Evolutionary conservation across 192 early-diverging fungal species (phyloP).

Genomic region (Backusella mclennaniae): DNA sequence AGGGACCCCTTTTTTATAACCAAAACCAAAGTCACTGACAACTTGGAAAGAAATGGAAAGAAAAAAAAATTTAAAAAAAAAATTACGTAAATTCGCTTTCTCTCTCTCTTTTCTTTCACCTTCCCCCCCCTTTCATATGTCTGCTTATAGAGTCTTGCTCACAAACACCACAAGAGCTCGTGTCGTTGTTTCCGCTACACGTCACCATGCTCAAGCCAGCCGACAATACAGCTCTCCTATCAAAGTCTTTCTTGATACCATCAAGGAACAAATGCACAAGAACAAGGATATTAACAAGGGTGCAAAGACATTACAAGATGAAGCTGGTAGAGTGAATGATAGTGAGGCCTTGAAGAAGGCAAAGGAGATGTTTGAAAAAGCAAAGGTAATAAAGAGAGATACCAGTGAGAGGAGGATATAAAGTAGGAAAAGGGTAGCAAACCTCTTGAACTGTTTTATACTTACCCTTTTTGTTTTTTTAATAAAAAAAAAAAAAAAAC

Average conservation of each 20-base stretch:
- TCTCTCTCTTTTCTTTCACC: background rate
- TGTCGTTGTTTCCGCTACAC: background rate
- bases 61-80: slow-evolving; percentile 2
- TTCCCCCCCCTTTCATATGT: background rate
- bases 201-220: background rate
- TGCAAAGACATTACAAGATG: slow-evolving; percentile 87
- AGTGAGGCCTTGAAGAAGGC: slow-evolving; percentile 88
- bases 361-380: slow-evolving; percentile 64
- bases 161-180: slow-evolving; percentile 1
- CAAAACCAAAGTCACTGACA: slow-evolving; percentile 2
- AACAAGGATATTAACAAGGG: slow-evolving; percentile 91
- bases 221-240: slow-evolving; percentile 52
- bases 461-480: slow-evolving; percentile 2
- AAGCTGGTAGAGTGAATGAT: slow-evolving; percentile 77
- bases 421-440: background rate
- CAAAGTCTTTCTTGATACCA: slow-evolving; percentile 82
- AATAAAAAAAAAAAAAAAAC: slow-evolving; percentile 41
- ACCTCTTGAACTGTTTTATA: background rate
- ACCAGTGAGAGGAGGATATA: background rate
- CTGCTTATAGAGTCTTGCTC: slow-evolving; percentile 13
- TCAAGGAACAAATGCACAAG: slow-evolving; percentile 91
- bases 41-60: slow-evolving; percentile 1
- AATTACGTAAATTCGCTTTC: background rate
- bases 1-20: background rate
- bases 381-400: slow-evolving; percentile 41